Base-by-base conservation (phyloP, 495 filamentous ascomycete species). In the Achaetomiella virescens region DNA sequence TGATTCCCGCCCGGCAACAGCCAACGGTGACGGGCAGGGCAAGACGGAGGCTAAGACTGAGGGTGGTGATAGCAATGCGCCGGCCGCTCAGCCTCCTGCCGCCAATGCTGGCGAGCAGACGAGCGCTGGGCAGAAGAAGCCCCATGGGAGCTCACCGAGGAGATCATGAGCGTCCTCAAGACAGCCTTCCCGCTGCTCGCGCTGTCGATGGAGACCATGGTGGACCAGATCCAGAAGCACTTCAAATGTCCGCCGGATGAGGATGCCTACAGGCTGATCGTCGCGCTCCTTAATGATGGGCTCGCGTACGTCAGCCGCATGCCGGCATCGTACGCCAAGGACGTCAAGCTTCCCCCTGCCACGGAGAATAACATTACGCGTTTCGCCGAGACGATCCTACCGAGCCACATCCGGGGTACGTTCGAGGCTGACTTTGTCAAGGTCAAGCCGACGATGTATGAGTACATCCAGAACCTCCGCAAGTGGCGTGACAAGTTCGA, bases 201-300 rank as follows among this genome's bases (percentile, higher is more conserved):
- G 3, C 75, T 97, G 33, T 97, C 93, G 2, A 97, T 99, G 91
- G 95, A 99, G 73, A 95, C 91, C 1, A 97, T 99, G 92, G 90
- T 96, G 29, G 95, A 99, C 65, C 90, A 96, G 71, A 96, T 97
- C 60, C 84, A 88, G 70, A 97, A 96, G 78, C 86, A 97, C 71
- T 97, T 97, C 81, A 97, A 97, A 68, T 97, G 92, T 65, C 92
- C 91, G 25, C 91, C 92, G 0, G 95, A 99, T 62, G 95, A 99
- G 66, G 95, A 99, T 72, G 95, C 95, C 7, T 97, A 97, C 68
- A 83, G 95, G 17, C 78, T 99, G n/a, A 97, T 99, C 54, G 91
- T 96, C 27, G 95, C 95, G 14, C 80, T 99, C 12, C 80, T 99
- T 14, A 97, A 97, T 66, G 95, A 99, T 70, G 95, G 87, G 2